Evolutionary conservation across 352 stramenopile species (phyloP), one percentile per base, ranked within the genome.

Genomic region (Peronospora belbahrii): DNA sequence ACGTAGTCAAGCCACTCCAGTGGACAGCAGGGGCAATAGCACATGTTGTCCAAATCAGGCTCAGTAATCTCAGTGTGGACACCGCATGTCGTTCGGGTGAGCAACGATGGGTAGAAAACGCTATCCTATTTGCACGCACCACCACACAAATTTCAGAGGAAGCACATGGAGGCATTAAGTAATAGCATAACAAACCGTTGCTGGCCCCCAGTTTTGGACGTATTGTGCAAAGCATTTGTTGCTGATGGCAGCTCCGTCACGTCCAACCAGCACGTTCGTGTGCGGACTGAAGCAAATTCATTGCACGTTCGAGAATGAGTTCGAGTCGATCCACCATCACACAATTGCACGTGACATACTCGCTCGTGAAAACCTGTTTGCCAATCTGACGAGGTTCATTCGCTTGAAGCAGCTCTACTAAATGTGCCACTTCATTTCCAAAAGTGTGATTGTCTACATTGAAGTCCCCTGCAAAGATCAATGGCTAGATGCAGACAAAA

Each of bases 371-470:
- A 7, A 58, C 41, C 43, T 87, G 73, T 11, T 74, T 39, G 14
- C 81, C 81, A 4, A 83, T 58, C 31, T 62, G 71, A 13, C 34
- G 43, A 4, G 77, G 77, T 13, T 62, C 57, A 10, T 70, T 57
- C 0, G 77, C 75, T 6, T 64, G 56, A 4, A 92, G 63, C 25
- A 92, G 20, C 6, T 67, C 42, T 1, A 87, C 63, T 11, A 92
- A 18, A 35, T 87, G 46, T 3, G 69, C 58, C 22, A 92, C 81
- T 67, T 92, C 81, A 10, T 68, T 54, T 2, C 58, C 48, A 44
- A 78, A 92, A 22, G 81, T 85, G 37, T 84, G 65, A 44, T 88
- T 89, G 56, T 92, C 81, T 13, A 89, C 76, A 37, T 92, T 92
- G 34, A 92, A 92, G 19, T 92, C 81, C 0, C 77, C 81, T 1